Percentiles rank a stretch among this genome's conserved stretches.
phyloP scores from a whole-genome alignment of 1,284 basidiomycete species.

The Tilletia caries region DNA sequence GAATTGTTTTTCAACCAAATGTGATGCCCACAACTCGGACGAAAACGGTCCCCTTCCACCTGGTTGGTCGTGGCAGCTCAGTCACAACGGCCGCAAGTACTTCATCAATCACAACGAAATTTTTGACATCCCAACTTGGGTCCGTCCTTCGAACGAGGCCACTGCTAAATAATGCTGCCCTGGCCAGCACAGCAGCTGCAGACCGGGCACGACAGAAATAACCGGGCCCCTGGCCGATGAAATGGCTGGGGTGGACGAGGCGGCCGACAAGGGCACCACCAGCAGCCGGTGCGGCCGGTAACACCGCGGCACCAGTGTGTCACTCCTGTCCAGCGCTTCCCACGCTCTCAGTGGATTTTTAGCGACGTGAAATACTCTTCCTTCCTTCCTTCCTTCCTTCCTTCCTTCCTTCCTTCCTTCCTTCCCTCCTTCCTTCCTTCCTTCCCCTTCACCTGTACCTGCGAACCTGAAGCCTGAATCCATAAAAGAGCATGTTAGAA shows the following conservation, averaged over 20 bases:
- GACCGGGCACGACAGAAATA: constrained; percentile 49
- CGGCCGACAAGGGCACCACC: not conserved
- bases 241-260: constrained; percentile 48
- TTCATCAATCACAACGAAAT: constrained; percentile 75
- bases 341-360: too few species aligned
- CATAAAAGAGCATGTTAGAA: too few species aligned
- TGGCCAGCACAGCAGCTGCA: constrained; percentile 38
- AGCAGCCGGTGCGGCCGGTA: constrained; percentile 8
- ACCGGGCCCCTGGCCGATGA: constrained; percentile 51
- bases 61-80: constrained; percentile 90
- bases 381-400: too few species aligned
- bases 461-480: too few species aligned
- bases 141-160: constrained; percentile 54
- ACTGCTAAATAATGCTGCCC: constrained; percentile 40
- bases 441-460: too few species aligned
- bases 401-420: too few species aligned
- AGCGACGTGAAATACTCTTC: too few species aligned
- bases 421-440: too few species aligned
- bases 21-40: constrained; percentile 37
- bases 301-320: constrained; percentile 26
- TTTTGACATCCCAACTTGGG: constrained; percentile 93
- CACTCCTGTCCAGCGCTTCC: constrained; percentile 23
- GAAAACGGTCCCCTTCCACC: constrained; percentile 62
- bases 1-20: too few species aligned
- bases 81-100: constrained; percentile 81